Percentiles rank a stretch among this genome's conserved stretches.
Evolutionary conservation across 495 filamentous ascomycete genomes (phyloP).

Genomic region (Jackrogersella minutella): DNA sequence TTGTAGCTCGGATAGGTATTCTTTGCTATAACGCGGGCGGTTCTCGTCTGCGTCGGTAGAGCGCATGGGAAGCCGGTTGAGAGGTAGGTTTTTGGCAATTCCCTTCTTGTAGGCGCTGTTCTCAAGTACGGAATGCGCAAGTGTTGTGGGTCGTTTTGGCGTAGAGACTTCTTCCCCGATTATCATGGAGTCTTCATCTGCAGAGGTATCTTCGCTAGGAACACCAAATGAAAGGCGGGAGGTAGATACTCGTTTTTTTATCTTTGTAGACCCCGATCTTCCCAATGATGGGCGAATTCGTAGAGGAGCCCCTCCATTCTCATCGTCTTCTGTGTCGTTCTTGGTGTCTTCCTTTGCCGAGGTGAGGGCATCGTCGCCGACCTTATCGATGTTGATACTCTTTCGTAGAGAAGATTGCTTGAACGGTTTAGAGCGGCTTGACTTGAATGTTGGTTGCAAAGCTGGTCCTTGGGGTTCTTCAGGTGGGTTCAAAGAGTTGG

Average conservation of each 20-base stretch:
- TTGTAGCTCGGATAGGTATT: conserved; percentile 84
- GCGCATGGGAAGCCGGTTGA: conserved; percentile 62
- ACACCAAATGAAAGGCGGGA: conserved; percentile 80
- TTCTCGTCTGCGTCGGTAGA: conserved; percentile 68
- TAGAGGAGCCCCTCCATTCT: conserved; percentile 48
- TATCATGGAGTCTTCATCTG: conserved; percentile 54
- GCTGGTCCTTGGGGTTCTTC: conserved; percentile 46
- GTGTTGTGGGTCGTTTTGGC: conserved; percentile 69
- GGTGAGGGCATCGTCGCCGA: conserved; percentile 44
- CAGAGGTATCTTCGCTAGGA: conserved; percentile 63
- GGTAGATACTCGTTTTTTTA: conserved; percentile 70
- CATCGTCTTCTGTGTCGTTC: conserved; percentile 48
- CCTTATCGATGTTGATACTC: conserved; percentile 56
- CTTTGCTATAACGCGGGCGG: conserved; percentile 83
- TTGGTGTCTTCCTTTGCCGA: conserved; percentile 32
- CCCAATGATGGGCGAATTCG: conserved; percentile 49
- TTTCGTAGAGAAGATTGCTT: conserved; percentile 61
- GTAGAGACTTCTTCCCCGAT: conserved; percentile 64
- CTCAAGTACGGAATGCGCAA: conserved; percentile 75
- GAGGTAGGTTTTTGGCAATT: conserved; percentile 54
- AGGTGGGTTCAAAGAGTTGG: conserved; percentile 39
- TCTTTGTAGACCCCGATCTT: conserved; percentile 50
- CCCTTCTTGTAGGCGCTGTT: conserved; percentile 68
- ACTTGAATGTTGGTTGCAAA: conserved; percentile 52
- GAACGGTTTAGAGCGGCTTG: conserved; percentile 54